Conservation (phyloP, 1,284 basidiomycete species). For the Apiotrichum siamense region DNA sequence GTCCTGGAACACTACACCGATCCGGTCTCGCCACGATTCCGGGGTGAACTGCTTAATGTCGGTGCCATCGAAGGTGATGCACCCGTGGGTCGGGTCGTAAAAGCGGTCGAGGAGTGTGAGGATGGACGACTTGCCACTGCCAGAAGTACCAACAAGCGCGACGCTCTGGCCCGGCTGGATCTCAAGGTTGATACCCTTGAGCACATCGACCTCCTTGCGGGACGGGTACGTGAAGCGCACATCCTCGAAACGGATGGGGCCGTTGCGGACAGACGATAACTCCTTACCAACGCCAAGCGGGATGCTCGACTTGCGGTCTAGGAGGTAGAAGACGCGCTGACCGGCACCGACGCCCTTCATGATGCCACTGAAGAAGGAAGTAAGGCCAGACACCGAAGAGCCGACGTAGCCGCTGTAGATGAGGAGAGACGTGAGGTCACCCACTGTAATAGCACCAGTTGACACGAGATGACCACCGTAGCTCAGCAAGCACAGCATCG, state of each 20-base stretch:
- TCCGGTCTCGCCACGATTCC: conserved; percentile 75
- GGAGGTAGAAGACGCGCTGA: conserved; percentile 82
- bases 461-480: conserved; percentile 92
- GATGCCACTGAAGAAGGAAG: conserved; percentile 48
- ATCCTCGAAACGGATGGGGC: conserved; percentile 67
- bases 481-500: conserved; percentile 78
- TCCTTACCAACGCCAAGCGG: conserved; percentile 58
- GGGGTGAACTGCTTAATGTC: conserved; percentile 79
- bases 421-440: conserved; percentile 81
- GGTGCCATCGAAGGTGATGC: conserved; percentile 77
- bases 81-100: conserved; percentile 82
- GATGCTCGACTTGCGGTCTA: conserved; percentile 72
- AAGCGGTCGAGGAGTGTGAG: conserved; percentile 83
- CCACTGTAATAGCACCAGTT: conserved; percentile 77
- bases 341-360: conserved; percentile 71
- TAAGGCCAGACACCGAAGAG: conserved; percentile 47
- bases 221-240: conserved; percentile 83
- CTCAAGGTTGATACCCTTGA: conserved; percentile 71
- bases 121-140: conserved; percentile 85
- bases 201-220: conserved; percentile 66
- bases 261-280: conserved; percentile 57
- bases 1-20: conserved; percentile 79
- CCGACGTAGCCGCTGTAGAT: conserved; percentile 76
- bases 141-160: conserved; percentile 85
- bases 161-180: conserved; percentile 77